Base-by-base conservation (phyloP, 2,329 filamentous ascomycete species). In the Albophoma yamanashiensis region DNA sequence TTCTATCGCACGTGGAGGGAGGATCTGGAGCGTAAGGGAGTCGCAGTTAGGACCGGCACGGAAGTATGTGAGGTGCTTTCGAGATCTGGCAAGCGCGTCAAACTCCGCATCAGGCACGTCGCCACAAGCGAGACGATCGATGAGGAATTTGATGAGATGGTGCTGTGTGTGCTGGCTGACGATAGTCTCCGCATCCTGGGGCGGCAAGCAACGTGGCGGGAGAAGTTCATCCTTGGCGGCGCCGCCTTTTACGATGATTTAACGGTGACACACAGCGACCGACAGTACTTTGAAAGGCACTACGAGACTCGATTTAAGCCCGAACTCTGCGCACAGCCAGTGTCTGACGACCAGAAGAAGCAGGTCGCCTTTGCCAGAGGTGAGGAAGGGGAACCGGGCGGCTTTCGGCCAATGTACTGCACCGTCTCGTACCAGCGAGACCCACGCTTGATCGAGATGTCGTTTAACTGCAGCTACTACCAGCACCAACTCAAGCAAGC, bases 391-490 rank as follows among this genome's bases (percentile, higher is more conserved):
- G 42, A 12, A 15, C 5, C 11, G 27, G 79, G 69, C 36, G 79
- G 79, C 25, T 88, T 84, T 75, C 76, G 79, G 57, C 84, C 84
- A 58, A 87, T 87, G 84, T 88, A 87, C 73, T 81, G 82, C 67
- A 87, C 84, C 64, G 82, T 85, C 59, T 80, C 78, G 58, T 87
- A 88, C 68, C 71, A 76, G 0, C 62, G 79, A 17, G 80, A 86
- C 64, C 76, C 78, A 1, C 80, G 75, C 2, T 82, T 84, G 66
- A 80, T 88, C 9, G 84, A 87, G 69, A 87, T 87, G 85, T 87
- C 82, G 60, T 91, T 90, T 72, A 87, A 91, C 70, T 89, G 86
- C 73, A 87, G 85, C 43, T 89, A 89, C 69, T 90, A 91, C 72
- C 88, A 91, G 69, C 80, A 85, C 53, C 88, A 91, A 68, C 88